Percentiles rank a stretch among this genome's conserved stretches.
Conservation (phyloP, 331 rosid genomes). For the Malus hybrid region DNA sequence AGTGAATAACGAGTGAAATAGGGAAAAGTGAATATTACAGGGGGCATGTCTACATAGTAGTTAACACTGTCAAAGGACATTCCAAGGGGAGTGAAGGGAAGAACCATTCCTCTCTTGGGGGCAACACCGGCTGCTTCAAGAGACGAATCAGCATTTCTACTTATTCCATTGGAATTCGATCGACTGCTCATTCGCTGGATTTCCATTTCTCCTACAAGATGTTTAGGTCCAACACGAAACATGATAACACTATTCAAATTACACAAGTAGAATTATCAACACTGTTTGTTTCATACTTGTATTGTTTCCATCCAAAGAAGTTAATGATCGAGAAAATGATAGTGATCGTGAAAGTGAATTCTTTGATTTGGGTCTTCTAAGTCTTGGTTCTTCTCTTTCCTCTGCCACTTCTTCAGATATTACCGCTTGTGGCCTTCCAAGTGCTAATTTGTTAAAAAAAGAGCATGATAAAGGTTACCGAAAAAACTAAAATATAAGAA, state of each 20-base stretch:
- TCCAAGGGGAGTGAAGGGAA: constrained; percentile 88
- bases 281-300: constrained; percentile 35
- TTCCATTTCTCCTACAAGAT: constrained; percentile 67
- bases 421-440: constrained; percentile 66
- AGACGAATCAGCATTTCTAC: constrained; percentile 34
- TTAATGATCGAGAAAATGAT: constrained; percentile 29
- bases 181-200: constrained; percentile 60
- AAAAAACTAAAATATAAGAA: not conserved
- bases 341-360: constrained; percentile 28
- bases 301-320: constrained; percentile 62
- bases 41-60: constrained; percentile 92
- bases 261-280: not conserved
- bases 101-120: constrained; percentile 83
- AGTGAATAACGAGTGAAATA: constrained; percentile 6
- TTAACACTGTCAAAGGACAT: constrained; percentile 82
- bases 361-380: constrained; percentile 48
- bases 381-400: constrained; percentile 64
- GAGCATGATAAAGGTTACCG: not conserved
- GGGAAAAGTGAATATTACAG: constrained; percentile 42
- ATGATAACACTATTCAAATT: not conserved
- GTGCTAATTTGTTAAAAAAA: constrained; percentile 38
- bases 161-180: constrained; percentile 34
- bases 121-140: constrained; percentile 43
- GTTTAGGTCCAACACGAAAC: constrained; percentile 13
- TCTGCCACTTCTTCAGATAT: constrained; percentile 63